Evolutionary conservation across 2,329 filamentous ascomycete genomes (phyloP), one percentile per base, ranked within the genome.

Genomic region (Colletotrichum navitas): DNA sequence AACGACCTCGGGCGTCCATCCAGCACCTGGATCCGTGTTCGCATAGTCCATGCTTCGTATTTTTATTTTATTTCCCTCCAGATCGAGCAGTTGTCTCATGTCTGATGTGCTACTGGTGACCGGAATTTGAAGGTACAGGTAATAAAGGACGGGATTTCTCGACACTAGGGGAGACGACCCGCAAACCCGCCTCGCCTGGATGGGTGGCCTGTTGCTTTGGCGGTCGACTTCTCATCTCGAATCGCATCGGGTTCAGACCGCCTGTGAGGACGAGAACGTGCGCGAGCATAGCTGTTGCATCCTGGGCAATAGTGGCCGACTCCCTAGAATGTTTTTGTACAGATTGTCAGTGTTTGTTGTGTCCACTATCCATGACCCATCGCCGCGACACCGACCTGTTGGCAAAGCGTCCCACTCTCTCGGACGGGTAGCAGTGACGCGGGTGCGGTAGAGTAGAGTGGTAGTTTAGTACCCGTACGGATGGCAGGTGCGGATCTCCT

Each of bases 361-460:
- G 49, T 29, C 26, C 26, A 49, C 32, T 43, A 61, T 36, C 21
- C 29, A 58, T 39, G 5, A n/a, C n/a, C n/a, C 34, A 36, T 36
- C 34, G 16, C 12, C 26, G 14, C 29, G 34, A 36, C 32, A 64
- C n/a, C 18, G 24, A 51, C 47, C 6, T 41, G 49, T n/a, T 47
- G 49, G 36, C 34, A 51, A 49, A 49, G 39, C 51, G 41, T 67
- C 62, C 54, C 45, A 7, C 67, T 59, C 14, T 65, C 39, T 64
- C 66, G 39, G 62, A 55, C 63, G 67, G 65, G 36, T 45, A 66
- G 29, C n/a, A 60, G 41, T 34, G 39, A 51, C 18, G 18, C 58
- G 24, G n/a, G 29, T 14, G 58, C 43, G 58, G 63, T 21, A 34
- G 45, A 45, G 43, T 39, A 61, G 41, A 45, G 7, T 21, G 21